A percentile compares a stretch with the other conserved stretches of the same genome.
Conservation (phyloP, 2,329 filamentous ascomycete species). For the Claviceps capensis region DNA sequence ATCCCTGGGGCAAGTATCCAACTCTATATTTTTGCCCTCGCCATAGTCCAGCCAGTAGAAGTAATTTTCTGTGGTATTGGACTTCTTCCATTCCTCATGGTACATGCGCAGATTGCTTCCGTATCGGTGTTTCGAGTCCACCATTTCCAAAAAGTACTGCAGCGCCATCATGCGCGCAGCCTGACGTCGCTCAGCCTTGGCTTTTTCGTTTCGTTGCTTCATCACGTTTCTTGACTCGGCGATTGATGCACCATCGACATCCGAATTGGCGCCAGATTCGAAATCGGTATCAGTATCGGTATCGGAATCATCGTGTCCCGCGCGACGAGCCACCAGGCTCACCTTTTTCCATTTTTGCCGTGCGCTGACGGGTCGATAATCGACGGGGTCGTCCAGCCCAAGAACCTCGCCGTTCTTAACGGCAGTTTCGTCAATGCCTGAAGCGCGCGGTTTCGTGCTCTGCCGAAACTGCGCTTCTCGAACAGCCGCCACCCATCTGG, state of each 20-base stretch:
- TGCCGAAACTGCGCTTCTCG: slow-evolving; percentile 42
- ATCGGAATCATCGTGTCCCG: slow-evolving; percentile 50
- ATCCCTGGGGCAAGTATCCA: slow-evolving; percentile 59
- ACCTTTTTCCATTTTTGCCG: slow-evolving; percentile 64
- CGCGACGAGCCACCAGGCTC: slow-evolving; percentile 55
- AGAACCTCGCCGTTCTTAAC: slow-evolving; percentile 4
- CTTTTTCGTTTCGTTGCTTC: slow-evolving; percentile 29
- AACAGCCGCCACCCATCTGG: slow-evolving; percentile 57
- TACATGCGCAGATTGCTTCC: slow-evolving; percentile 72
- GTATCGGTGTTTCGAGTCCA: slow-evolving; percentile 76
- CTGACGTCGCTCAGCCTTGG: slow-evolving; percentile 44
- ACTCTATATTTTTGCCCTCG: slow-evolving; percentile 55
- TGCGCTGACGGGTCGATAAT: slow-evolving; percentile 25
- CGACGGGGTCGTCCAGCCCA: slow-evolving; percentile 8
- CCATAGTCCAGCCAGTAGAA: slow-evolving; percentile 89
- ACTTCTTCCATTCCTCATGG: slow-evolving; percentile 70
- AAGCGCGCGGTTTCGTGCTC: slow-evolving; percentile 30
- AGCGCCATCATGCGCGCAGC: slow-evolving; percentile 70
- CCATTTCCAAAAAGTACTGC: slow-evolving; percentile 77
- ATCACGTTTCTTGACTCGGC: slow-evolving; percentile 25
- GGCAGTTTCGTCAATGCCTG: slow-evolving; percentile 6
- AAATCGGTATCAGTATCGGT: slow-evolving; percentile 34
- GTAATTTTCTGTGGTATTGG: slow-evolving; percentile 71
- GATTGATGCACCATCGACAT: slow-evolving; percentile 10
- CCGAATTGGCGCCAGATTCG: slow-evolving; percentile 24